Percentiles rank a stretch among this genome's conserved stretches.
Conservation (phyloP, 169 alveolate species). For the Perkinsus olseni region DNA sequence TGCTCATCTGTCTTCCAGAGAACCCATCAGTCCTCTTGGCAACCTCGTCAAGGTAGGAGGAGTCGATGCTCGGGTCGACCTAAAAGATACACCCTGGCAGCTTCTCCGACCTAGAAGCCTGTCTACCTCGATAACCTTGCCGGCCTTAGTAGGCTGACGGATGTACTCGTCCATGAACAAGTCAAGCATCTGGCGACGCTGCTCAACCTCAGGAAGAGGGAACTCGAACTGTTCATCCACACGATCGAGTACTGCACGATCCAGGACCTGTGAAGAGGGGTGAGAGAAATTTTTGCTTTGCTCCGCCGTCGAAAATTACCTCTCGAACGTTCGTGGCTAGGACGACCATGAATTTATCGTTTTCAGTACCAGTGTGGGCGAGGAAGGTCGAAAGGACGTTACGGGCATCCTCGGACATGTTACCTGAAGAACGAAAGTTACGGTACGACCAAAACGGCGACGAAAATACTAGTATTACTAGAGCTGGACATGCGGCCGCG, state of each 20-base stretch:
- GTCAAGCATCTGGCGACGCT: constrained; percentile 76
- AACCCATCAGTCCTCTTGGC: constrained; percentile 81
- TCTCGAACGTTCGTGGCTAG: constrained; percentile 92
- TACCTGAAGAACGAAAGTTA: constrained; percentile 16
- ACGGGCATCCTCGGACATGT: constrained; percentile 80
- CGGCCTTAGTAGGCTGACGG: constrained; percentile 45
- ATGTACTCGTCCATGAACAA: constrained; percentile 81
- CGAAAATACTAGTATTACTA: no score
- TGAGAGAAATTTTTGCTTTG: neutral
- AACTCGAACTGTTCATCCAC: constrained; percentile 89
- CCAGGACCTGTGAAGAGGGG: constrained; percentile 52
- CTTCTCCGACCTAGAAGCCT: no score
- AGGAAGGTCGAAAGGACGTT: constrained; percentile 78
- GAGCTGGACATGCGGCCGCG: constrained; percentile 61
- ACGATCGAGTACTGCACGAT: constrained; percentile 82
- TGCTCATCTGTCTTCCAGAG: constrained; percentile 90
- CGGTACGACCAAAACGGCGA: neutral
- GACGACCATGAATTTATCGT: constrained; percentile 77
- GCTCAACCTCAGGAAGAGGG: constrained; percentile 77
- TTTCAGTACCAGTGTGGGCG: constrained; percentile 92
- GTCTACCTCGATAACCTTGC: constrained; percentile 19
- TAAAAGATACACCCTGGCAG: neutral
- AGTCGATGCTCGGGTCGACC: constrained; percentile 58
- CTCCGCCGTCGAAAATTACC: neutral
- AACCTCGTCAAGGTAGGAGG: constrained; percentile 49